Evolutionary conservation across 2,329 filamentous ascomycete genomes (phyloP).

Genomic region (Lachnellula willkommii): DNA sequence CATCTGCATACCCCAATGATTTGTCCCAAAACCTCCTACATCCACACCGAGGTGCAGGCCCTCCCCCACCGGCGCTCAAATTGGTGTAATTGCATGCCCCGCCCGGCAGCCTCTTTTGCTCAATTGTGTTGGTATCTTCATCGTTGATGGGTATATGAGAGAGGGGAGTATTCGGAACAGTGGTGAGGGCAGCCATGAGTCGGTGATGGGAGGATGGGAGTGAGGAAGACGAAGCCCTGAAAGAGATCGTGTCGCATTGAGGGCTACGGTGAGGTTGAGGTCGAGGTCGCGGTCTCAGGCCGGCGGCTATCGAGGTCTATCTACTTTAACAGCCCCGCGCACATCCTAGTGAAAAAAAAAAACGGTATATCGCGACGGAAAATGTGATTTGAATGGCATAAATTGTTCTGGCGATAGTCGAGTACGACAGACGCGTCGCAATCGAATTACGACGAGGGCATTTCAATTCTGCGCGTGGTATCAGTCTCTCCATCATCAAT

Average conservation of each 20-base stretch:
- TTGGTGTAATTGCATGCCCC: slow-evolving; percentile 50
- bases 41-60: slow-evolving; percentile 42
- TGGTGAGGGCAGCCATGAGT: slow-evolving; percentile 27
- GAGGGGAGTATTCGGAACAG: slow-evolving; percentile 27
- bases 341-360: neutral
- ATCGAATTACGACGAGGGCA: slow-evolving; percentile 18
- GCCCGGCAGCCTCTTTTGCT: slow-evolving; percentile 33
- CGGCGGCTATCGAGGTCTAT: slow-evolving; percentile 19
- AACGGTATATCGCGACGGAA: slow-evolving; percentile 8
- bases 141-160: slow-evolving; percentile 20
- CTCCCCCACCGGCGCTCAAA: slow-evolving; percentile 37
- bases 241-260: slow-evolving; percentile 23
- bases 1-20: slow-evolving; percentile 21
- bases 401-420: neutral
- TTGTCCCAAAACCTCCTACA: slow-evolving; percentile 49
- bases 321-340: slow-evolving; percentile 4
- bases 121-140: slow-evolving; percentile 13
- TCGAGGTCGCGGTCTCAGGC: slow-evolving; percentile 14
- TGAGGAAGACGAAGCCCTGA: slow-evolving; percentile 11
- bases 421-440: slow-evolving; percentile 20
- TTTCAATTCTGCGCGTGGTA: slow-evolving; percentile 14
- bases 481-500: slow-evolving; percentile 3
- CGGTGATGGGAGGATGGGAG: slow-evolving; percentile 1
- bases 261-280: slow-evolving; percentile 9
- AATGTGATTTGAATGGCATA: slow-evolving; percentile 7